Evolutionary conservation across 164 flowering plant species (phyloP), one percentile per base, ranked within the genome.

Genomic region (Tinospora cordifolia): DNA sequence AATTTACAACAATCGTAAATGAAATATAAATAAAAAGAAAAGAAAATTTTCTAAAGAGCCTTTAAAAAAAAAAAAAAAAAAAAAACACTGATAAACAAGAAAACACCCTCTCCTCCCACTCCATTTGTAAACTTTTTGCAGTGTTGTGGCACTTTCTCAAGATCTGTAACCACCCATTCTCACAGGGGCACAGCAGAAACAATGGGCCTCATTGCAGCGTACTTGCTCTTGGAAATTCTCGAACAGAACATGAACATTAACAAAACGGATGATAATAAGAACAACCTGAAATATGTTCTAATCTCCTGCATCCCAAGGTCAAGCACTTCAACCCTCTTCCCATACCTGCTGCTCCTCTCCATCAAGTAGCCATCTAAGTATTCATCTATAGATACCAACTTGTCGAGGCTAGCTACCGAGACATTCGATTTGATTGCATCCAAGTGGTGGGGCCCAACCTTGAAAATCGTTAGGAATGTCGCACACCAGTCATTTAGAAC

Each of bases 231-330:
- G 24, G 96, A 83, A 66, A 94, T 89, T 81, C 97, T 89, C n/a
- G 94, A 84, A 79, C 93, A 95, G 75, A 95, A 90, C 97, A 95
- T 92, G 83, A 95, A 90, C 85, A 95, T 41, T 72, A 95, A 79
- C 46, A 95, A 70, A 25, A 86, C 91, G 1, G 91, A 92, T n/a
- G 98, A 92, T 51, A 94, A 69, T 73, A 90, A 70, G 77, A 92
- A 95, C 47, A 95, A 84, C 77, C 96, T 82, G 79, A 88, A 90
- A 75, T 95, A 95, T 22, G 97, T 88, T 77, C 92, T 83, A 58
- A 92, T 87, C 77, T 95, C 97, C 73, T 89, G 96, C 89, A 88
- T 81, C 40, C 97, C 98, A 25, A 92, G 74, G 21, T 95, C 98
- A 62, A 90, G 80, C 72, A 88, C 87, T 76, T 92, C 97, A 69